Percentiles rank a stretch among this genome's conserved stretches.
These are phyloP conservation scores for Fusarium miscanthi DNA, from an alignment of 2,329 filamentous ascomycete species.

Conservation along the genomic window DNA sequence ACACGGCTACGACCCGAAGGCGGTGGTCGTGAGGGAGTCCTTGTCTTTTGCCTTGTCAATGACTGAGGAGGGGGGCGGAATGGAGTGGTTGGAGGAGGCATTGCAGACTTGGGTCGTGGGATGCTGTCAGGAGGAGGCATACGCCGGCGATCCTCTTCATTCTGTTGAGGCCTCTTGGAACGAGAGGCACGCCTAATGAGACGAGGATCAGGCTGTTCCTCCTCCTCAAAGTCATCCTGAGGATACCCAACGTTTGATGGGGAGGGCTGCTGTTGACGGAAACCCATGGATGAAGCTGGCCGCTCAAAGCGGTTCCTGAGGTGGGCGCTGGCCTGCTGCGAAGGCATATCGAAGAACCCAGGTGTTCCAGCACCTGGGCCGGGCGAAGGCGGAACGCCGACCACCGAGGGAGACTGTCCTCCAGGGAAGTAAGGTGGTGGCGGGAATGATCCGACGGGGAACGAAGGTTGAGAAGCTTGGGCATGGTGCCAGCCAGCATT, in stretches of 20 bases:
- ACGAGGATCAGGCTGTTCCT: slow-evolving; percentile 51
- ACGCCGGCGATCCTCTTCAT: slow-evolving; percentile 57
- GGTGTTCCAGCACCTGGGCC: slow-evolving; percentile 44
- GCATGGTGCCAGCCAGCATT: slow-evolving; percentile 46
- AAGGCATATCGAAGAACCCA: slow-evolving; percentile 49
- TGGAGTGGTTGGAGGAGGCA: slow-evolving; percentile 44
- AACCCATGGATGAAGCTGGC: slow-evolving; percentile 56
- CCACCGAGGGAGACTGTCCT: slow-evolving; percentile 42
- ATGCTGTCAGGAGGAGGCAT: slow-evolving; percentile 61
- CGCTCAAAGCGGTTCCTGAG: slow-evolving; percentile 52
- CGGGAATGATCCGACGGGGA: slow-evolving; percentile 48
- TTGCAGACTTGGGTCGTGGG: slow-evolving; percentile 52
- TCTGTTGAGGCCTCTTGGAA: slow-evolving; percentile 49
- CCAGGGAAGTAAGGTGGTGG: slow-evolving; percentile 46
- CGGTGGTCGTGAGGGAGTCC: slow-evolving; percentile 50
- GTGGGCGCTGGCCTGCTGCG: slow-evolving; percentile 44
- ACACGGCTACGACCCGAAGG: slow-evolving; percentile 47
- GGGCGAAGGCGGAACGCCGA: slow-evolving; percentile 45
- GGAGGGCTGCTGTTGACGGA: slow-evolving; percentile 43
- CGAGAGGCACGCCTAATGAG: slow-evolving; percentile 57
- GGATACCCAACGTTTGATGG: slow-evolving; percentile 49
- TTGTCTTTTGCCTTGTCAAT: slow-evolving; percentile 44
- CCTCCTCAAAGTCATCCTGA: slow-evolving; percentile 56
- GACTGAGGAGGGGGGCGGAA: slow-evolving; percentile 47
- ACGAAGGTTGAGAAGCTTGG: slow-evolving; percentile 38